Percentiles rank a stretch among this genome's conserved stretches.
These are phyloP conservation scores for Kluyveromyces nonfermentans DNA, from an alignment of 805 yeast species.

Conservation along the genomic window DNA sequence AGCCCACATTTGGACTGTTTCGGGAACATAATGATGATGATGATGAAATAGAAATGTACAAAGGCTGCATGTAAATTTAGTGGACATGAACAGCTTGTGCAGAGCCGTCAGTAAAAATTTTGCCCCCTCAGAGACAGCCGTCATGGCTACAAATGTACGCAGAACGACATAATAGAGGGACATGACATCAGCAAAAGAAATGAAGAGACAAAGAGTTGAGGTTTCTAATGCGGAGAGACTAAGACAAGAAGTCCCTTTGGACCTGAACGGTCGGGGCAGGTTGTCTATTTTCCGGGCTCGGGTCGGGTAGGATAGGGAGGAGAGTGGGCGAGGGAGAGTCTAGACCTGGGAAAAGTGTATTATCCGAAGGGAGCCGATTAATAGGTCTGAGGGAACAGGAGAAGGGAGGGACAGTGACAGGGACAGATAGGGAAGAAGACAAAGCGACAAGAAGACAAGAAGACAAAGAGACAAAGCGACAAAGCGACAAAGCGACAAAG, in stretches of 20 bases:
- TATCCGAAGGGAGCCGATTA: slow-evolving; percentile 1
- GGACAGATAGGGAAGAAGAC: neutral
- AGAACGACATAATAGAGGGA: neutral
- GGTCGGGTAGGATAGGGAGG: too few relatives aligned
- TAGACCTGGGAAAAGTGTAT: too few relatives aligned
- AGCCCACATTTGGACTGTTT: neutral
- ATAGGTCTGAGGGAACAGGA: neutral
- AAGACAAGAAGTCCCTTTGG: neutral
- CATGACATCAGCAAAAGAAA: neutral
- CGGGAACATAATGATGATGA: neutral
- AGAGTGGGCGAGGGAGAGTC: too few relatives aligned
- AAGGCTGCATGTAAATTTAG: neutral
- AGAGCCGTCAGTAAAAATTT: neutral
- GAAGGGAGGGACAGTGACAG: slow-evolving; percentile 2
- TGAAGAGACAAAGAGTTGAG: neutral
- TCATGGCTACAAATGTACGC: neutral
- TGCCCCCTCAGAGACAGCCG: neutral
- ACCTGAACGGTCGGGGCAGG: neutral
- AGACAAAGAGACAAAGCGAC: neutral
- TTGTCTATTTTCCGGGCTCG: too few relatives aligned
- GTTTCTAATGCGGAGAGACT: neutral
- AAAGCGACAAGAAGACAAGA: neutral
- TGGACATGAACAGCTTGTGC: neutral
- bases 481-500: neutral
- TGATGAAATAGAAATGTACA: neutral